Evolutionary conservation across 2,329 filamentous ascomycete species (phyloP), one percentile per base, ranked within the genome.

Genomic region (Furcasterigmium sp.): DNA sequence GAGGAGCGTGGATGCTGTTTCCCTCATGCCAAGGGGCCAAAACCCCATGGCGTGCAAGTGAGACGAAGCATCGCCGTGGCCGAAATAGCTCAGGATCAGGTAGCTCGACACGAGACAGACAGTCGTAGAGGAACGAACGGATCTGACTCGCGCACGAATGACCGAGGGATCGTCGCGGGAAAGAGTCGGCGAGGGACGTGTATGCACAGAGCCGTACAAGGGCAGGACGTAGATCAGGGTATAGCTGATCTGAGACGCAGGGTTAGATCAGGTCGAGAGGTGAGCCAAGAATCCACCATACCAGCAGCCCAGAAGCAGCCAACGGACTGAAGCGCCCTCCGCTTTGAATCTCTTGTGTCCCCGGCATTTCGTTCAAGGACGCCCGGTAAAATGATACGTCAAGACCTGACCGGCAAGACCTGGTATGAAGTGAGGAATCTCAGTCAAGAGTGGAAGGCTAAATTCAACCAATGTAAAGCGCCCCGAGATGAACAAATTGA

Each of bases 221-320:
- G 93, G 91, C 4, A 87, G 70, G 55, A 98, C 87, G 68, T 97
- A 98, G 68, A 89, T 68, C 53, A 90, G 63, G n/a, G 89, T 95
- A 66, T 94, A 95, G 48, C 83, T 64, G 49, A 91, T 68, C 87
- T 87, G 46, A 59, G 34, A 41, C 10, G 15, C 7, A 11, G 26
- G n/a, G 23, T 40, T 20, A 42, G 45, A 21, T n/a, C 11, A 11
- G 23, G 15, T 9, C 37, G 9, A 29, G 18, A 5, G 9, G 10
- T 26, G 26, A 13, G 11, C 11, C 18, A 10, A 8, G 23, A 28
- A 44, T 26, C 23, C 11, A 26, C 23, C 48, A 37, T 43, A 52
- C 50, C 37, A 52, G 41, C 38, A 52, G 37, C 8, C 44, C 49
- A 37, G 37, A 44, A 13, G 47, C 46, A 17, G 46, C 41, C 8